Evolutionary conservation across 805 yeast genomes (phyloP).

Genomic region (Saturnispora galanensis): DNA sequence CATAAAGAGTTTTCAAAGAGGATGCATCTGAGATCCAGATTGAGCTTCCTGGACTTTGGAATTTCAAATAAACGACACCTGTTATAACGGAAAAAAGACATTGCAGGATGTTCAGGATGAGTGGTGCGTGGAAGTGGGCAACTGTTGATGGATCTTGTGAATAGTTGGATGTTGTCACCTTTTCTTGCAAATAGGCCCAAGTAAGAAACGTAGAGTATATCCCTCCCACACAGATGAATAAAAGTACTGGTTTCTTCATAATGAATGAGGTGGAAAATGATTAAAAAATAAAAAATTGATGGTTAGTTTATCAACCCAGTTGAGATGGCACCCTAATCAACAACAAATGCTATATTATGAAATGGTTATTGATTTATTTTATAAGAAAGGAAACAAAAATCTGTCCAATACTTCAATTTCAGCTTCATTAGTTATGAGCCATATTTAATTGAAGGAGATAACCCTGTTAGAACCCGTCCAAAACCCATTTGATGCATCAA

Average conservation of each 20-base stretch:
- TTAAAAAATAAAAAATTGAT: background rate
- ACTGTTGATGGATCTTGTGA: constrained; percentile 27
- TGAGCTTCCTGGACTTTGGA: background rate
- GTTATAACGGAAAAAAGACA: constrained; percentile 60
- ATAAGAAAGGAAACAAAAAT: too few species aligned
- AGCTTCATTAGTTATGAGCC: too few species aligned
- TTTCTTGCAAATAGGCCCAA: constrained; percentile 91
- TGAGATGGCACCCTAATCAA: too few species aligned
- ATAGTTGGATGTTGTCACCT: constrained; percentile 68
- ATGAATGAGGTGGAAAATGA: background rate
- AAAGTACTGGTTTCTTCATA: constrained; percentile 7
- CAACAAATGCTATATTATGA: too few species aligned
- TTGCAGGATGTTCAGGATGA: constrained; percentile 69
- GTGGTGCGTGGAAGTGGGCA: constrained; percentile 55
- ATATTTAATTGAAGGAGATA: too few species aligned
- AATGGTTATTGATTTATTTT: too few species aligned
- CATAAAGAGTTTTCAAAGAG: constrained; percentile 26
- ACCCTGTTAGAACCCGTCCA: too few species aligned
- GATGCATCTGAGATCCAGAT: constrained; percentile 13
- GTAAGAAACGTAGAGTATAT: constrained; percentile 79
- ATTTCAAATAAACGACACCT: constrained; percentile 50
- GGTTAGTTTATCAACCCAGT: too few species aligned
- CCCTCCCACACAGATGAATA: constrained; percentile 39
- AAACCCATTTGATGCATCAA: too few species aligned
- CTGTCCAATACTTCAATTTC: too few species aligned